Evolutionary conservation across 106 monocot genomes (phyloP).

Genomic region (Iris macrosiphon): DNA sequence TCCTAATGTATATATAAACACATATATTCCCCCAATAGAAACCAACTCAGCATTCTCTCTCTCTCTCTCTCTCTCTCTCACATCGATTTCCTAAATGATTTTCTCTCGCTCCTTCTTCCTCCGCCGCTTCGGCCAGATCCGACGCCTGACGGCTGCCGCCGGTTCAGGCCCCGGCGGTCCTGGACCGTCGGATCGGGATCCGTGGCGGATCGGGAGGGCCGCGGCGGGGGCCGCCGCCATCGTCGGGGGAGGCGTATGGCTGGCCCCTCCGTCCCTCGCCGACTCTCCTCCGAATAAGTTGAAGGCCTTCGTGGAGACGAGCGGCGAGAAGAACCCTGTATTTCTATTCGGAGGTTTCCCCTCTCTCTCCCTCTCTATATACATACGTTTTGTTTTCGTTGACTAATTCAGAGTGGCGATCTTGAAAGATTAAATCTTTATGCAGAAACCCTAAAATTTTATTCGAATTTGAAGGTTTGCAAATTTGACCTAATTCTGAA

Average conservation of each 20-base stretch:
- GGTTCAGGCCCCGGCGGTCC: neutral
- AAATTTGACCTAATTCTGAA: too few species aligned
- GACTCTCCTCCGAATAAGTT: slow-evolving; percentile 4
- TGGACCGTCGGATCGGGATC: neutral
- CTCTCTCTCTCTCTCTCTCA: too few species aligned
- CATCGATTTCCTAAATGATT: too few species aligned
- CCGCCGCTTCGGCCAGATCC: slow-evolving; percentile 6
- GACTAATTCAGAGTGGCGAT: too few species aligned
- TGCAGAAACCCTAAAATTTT: too few species aligned
- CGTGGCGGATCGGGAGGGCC: neutral
- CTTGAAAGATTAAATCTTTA: too few species aligned
- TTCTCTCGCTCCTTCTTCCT: too few species aligned
- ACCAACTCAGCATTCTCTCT: too few species aligned
- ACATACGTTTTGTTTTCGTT: neutral
- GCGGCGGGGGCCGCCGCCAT: slow-evolving; percentile 14
- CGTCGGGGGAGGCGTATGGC: slow-evolving; percentile 14
- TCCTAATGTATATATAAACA: too few species aligned
- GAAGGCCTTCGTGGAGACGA: neutral
- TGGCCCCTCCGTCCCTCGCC: slow-evolving; percentile 9
- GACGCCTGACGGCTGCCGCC: neutral
- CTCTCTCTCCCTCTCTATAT: neutral
- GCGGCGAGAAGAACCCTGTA: slow-evolving; percentile 16
- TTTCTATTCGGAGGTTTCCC: slow-evolving; percentile 48
- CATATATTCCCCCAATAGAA: too few species aligned
- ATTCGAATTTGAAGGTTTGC: too few species aligned